Conservation (phyloP, 441 rosid species). For the Hura crepitans region DNA sequence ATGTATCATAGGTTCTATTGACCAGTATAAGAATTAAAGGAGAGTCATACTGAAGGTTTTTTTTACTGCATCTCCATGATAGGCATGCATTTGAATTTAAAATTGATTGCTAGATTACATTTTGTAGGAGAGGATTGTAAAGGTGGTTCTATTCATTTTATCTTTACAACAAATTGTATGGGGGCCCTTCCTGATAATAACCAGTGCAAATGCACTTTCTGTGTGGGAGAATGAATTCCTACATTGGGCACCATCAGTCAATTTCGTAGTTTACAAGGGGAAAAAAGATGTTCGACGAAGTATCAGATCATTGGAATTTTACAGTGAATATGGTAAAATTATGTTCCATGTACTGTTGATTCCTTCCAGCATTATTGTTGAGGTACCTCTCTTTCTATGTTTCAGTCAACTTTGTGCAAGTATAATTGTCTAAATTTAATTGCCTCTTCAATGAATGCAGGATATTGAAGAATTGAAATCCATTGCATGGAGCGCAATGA, state of each 20-base stretch:
- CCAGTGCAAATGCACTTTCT: constrained; percentile 22
- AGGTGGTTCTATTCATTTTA: constrained; percentile 32
- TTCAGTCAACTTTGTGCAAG: no score
- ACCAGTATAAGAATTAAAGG: no score
- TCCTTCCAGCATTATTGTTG: constrained; percentile 23
- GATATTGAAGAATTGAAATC: constrained; percentile 28
- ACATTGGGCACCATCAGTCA: constrained; percentile 28
- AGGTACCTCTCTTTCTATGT: constrained; percentile 24
- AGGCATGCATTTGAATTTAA: background rate
- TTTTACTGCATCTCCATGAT: background rate
- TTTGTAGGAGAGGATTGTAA: constrained; percentile 35
- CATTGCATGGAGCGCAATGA: constrained; percentile 31
- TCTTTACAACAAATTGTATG: constrained; percentile 21
- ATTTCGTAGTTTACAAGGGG: constrained; percentile 34
- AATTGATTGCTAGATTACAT: background rate
- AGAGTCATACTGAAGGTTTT: background rate
- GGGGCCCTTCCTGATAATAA: constrained; percentile 32
- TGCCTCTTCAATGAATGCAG: constrained; percentile 22
- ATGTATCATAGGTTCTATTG: no score
- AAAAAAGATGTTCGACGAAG: constrained; percentile 24
- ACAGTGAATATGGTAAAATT: constrained; percentile 24
- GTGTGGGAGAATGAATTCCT: constrained; percentile 36
- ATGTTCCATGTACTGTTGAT: constrained; percentile 34
- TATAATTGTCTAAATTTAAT: background rate
- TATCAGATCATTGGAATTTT: constrained; percentile 33